Conservation (phyloP, 345 rosid species). For the Orychophragmus violaceus region DNA sequence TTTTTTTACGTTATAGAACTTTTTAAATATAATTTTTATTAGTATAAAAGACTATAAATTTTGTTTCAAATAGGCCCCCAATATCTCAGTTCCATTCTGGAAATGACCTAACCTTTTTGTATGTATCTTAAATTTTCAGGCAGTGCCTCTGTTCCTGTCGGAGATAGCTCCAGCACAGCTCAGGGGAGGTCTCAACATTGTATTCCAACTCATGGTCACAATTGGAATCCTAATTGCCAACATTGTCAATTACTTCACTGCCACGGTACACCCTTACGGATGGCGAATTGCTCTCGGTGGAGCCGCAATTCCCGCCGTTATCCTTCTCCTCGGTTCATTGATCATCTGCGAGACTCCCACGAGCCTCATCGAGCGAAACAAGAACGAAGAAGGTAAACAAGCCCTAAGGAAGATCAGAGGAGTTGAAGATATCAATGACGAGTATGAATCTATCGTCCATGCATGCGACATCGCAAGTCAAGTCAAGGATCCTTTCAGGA, state of each 20-base stretch:
- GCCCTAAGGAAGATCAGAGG: constrained; percentile 47
- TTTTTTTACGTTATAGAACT: no score
- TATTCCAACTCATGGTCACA: constrained; percentile 66
- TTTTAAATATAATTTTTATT: no score
- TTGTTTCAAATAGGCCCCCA: no score
- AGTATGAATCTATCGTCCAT: constrained; percentile 36
- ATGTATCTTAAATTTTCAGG: constrained; percentile 28
- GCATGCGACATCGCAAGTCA: constrained; percentile 39
- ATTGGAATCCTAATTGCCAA: constrained; percentile 63
- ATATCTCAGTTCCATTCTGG: no score
- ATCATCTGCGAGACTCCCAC: constrained; percentile 56
- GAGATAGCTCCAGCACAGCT: constrained; percentile 50
- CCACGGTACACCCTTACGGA: constrained; percentile 42
- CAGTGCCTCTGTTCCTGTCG: constrained; percentile 60
- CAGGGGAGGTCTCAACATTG: constrained; percentile 59
- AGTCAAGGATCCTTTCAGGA: constrained; percentile 47
- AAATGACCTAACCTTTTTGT: background rate
- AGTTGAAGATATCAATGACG: constrained; percentile 40
- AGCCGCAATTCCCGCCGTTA: constrained; percentile 43
- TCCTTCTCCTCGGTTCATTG: constrained; percentile 44
- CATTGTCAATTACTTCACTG: constrained; percentile 43
- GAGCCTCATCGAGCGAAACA: constrained; percentile 50
- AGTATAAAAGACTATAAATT: no score
- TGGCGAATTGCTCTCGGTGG: constrained; percentile 52
- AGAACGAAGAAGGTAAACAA: constrained; percentile 39